Evolutionary conservation across 192 early-diverging fungal genomes (phyloP), one percentile per base, ranked within the genome.

Genomic region (Obelidium mucronatum): DNA sequence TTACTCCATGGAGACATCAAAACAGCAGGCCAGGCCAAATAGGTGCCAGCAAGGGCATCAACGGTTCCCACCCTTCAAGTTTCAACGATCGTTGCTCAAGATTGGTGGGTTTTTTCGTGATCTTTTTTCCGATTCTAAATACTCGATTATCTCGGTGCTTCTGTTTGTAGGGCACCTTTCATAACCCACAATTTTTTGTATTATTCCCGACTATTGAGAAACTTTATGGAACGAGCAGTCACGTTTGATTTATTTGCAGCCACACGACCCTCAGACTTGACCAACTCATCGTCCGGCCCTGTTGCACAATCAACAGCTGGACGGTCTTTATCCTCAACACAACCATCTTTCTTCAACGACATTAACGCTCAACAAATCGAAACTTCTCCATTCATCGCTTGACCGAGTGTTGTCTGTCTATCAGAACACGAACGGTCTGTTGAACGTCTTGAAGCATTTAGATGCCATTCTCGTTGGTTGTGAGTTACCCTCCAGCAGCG

Each of bases 1-100:
- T 84, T 53, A 72, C 79, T 39, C 82, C 82, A 42, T 84, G 82
- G 82, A 75, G 56, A 28, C n/a, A 54, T n/a, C n/a, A n/a, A n/a
- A n/a, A n/a, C n/a, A n/a, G n/a, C n/a, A n/a, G n/a, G n/a, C n/a
- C n/a, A n/a, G n/a, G n/a, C n/a, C n/a, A n/a, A n/a, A n/a, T n/a
- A n/a, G n/a, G 71, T 63, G 8, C 11, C 56, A 59, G 56, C 15
- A 59, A 24, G 24, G 31, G 56, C 31, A 33, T 0, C 8, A 6
- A 6, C 26, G 8, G 56, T 59, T 24, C 56, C 56, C 11, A 59
- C 24, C 24, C 26, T 78, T 67, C 37, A 68, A 51, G 39, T 13
- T 19, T 31, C 36, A 36, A 39, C 65, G 42, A 26, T 71, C 22
- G 64, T 56, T 48, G 77, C 53, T 1, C 40, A 36, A 26, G 67